Evolutionary conservation across 495 filamentous ascomycete species (phyloP).

Genomic region (Neurospora sp.): DNA sequence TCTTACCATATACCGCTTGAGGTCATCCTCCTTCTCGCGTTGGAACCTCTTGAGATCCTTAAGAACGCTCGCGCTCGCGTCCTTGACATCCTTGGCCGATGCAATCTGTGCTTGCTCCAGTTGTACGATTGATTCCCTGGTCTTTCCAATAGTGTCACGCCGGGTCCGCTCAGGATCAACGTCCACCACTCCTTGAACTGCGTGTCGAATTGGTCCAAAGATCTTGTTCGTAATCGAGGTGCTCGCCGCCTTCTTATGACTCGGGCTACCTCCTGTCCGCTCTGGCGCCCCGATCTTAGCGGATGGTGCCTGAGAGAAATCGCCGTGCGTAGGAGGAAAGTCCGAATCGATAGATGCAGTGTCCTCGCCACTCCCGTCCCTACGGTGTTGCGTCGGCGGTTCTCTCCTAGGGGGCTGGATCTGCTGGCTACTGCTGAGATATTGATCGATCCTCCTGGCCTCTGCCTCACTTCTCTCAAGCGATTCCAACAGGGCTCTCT

Average conservation of each 20-base stretch:
- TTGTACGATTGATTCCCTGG: constrained; percentile 62
- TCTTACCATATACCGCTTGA: constrained; percentile 90
- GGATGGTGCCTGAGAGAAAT: constrained; percentile 49
- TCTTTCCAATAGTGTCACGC: constrained; percentile 91
- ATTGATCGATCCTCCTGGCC: constrained; percentile 84
- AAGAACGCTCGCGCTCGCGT: constrained; percentile 76
- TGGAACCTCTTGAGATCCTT: constrained; percentile 90
- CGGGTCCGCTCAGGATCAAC: constrained; percentile 88
- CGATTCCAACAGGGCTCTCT: constrained; percentile 65
- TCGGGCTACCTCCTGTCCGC: constrained; percentile 24
- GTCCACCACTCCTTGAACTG: constrained; percentile 90
- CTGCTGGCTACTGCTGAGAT: constrained; percentile 60
- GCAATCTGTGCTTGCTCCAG: constrained; percentile 83
- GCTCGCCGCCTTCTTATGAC: constrained; percentile 65
- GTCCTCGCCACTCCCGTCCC: constrained; percentile 48
- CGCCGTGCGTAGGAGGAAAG: constrained; percentile 82
- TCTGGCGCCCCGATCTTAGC: constrained; percentile 48
- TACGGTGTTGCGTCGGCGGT: constrained; percentile 34
- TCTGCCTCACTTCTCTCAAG: constrained; percentile 85
- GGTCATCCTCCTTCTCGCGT: constrained; percentile 84
- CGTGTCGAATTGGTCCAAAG: constrained; percentile 91
- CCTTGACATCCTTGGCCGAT: constrained; percentile 79
- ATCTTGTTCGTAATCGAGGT: constrained; percentile 84
- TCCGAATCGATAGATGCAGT: constrained; percentile 85
- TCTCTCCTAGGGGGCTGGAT: constrained; percentile 45